Conservation (phyloP, 176 grass and related monocot species). For the Otatea glauca region DNA sequence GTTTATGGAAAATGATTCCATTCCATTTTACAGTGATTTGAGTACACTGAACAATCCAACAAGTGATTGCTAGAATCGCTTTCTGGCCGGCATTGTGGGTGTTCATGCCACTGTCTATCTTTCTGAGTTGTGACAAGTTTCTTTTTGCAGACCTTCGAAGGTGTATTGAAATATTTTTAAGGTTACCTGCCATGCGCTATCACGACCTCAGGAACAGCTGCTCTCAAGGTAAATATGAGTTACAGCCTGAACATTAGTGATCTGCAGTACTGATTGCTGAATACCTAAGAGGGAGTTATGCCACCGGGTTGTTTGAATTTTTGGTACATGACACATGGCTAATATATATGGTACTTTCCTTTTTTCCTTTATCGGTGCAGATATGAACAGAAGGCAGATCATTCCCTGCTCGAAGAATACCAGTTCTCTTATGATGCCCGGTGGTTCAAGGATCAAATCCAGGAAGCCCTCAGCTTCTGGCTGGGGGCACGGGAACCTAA, state of each 20-base stretch:
- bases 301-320: neutral
- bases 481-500: conserved; percentile 53
- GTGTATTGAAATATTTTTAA: conserved; percentile 71
- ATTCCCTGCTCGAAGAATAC: conserved; percentile 75
- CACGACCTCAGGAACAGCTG: conserved; percentile 62
- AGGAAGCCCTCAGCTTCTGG: conserved; percentile 65
- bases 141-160: conserved; percentile 69
- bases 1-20: neutral
- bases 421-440: conserved; percentile 62
- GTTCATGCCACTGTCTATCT: conserved; percentile 21
- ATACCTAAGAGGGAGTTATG: conserved; percentile 1
- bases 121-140: conserved; percentile 31
- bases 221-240: conserved; percentile 68
- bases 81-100: neutral
- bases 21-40: neutral
- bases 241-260: conserved; percentile 22
- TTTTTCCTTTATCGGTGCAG: conserved; percentile 48
- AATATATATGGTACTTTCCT: neutral
- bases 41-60: neutral
- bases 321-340: neutral
- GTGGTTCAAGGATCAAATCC: conserved; percentile 69
- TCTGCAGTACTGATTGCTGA: conserved; percentile 18
- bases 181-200: conserved; percentile 58
- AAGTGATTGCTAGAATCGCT: neutral
- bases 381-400: conserved; percentile 81